Percentiles rank a stretch among this genome's conserved stretches.
Evolutionary conservation across 2,329 filamentous ascomycete genomes (phyloP).

Genomic region (Waltergamsia citrina): DNA sequence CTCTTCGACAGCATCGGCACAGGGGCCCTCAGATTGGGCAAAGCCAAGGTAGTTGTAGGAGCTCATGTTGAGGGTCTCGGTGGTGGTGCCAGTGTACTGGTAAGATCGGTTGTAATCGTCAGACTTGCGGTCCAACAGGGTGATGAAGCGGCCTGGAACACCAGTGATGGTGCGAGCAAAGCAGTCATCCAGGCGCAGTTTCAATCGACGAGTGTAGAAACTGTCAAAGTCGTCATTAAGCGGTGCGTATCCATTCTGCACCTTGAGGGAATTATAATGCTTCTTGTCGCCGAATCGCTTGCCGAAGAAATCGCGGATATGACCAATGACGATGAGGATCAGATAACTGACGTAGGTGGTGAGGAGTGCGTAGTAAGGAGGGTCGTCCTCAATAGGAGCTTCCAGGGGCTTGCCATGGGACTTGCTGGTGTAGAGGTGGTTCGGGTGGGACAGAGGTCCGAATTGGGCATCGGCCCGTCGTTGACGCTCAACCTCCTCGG

Average conservation of each 20-base stretch:
- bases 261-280: slow-evolving; percentile 70
- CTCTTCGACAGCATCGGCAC: slow-evolving; percentile 86
- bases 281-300: slow-evolving; percentile 85
- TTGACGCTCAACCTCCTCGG: slow-evolving; percentile 69
- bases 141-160: slow-evolving; percentile 90
- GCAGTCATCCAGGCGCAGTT: slow-evolving; percentile 92
- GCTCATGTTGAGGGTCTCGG: slow-evolving; percentile 96
- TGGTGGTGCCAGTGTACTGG: slow-evolving; percentile 79
- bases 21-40: slow-evolving; percentile 93
- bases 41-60: slow-evolving; percentile 99
- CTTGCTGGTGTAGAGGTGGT: slow-evolving; percentile 82
- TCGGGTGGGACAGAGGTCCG: slow-evolving; percentile 69
- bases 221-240: slow-evolving; percentile 98
- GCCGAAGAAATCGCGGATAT: slow-evolving; percentile 94
- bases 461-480: slow-evolving; percentile 83
- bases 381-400: slow-evolving; percentile 85
- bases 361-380: slow-evolving; percentile 91
- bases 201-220: slow-evolving; percentile 89
- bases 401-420: slow-evolving; percentile 74
- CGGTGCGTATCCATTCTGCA: slow-evolving; percentile 82
- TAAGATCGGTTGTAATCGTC: slow-evolving; percentile 89
- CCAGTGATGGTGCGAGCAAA: slow-evolving; percentile 89
- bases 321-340: slow-evolving; percentile 88
- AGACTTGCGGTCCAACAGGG: slow-evolving; percentile 80
- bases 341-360: slow-evolving; percentile 99